Percentiles rank a stretch among this genome's conserved stretches.
phyloP scores from a whole-genome alignment of 2,329 filamentous ascomycete species.

The Penicillium sp. region DNA sequence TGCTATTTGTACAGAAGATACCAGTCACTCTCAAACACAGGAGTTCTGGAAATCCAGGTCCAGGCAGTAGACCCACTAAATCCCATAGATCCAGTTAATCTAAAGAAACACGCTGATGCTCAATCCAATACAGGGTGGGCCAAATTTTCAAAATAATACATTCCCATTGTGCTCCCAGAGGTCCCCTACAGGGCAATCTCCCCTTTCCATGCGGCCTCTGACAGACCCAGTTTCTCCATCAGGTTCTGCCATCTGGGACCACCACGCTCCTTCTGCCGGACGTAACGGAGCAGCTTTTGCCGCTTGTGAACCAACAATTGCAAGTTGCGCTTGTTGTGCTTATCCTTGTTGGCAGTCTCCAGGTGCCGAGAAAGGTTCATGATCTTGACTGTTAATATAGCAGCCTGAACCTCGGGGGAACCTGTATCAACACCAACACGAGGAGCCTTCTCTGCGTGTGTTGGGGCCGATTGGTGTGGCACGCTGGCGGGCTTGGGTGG shows the following conservation, averaged over 20 bases:
- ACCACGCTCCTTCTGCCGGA: constrained; percentile 86
- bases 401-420: constrained; percentile 95
- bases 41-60: constrained; percentile 5
- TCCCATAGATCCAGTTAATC: constrained; percentile 9
- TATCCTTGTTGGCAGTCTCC: constrained; percentile 75
- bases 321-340: constrained; percentile 90
- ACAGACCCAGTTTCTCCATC: constrained; percentile 79
- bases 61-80: constrained; percentile 9
- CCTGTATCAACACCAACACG: constrained; percentile 91
- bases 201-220: constrained; percentile 83
- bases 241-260: constrained; percentile 87
- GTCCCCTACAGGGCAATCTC: constrained; percentile 73
- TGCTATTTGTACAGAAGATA: constrained; percentile 28
- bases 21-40: constrained; percentile 5
- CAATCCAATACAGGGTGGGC: constrained; percentile 8
- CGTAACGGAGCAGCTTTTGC: constrained; percentile 84
- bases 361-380: constrained; percentile 73
- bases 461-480: constrained; percentile 43
- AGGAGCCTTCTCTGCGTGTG: constrained; percentile 50
- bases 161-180: constrained; percentile 13
- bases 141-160: constrained; percentile 6
- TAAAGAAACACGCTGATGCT: constrained; percentile 15
- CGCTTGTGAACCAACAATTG: constrained; percentile 81
- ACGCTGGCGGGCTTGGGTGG: constrained; percentile 56
- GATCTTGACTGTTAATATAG: constrained; percentile 93